These are phyloP conservation scores for Stagonosporopsis cucurbitacearum DNA, from an alignment of 2,329 filamentous ascomycete species.

Conservation along the genomic window DNA sequence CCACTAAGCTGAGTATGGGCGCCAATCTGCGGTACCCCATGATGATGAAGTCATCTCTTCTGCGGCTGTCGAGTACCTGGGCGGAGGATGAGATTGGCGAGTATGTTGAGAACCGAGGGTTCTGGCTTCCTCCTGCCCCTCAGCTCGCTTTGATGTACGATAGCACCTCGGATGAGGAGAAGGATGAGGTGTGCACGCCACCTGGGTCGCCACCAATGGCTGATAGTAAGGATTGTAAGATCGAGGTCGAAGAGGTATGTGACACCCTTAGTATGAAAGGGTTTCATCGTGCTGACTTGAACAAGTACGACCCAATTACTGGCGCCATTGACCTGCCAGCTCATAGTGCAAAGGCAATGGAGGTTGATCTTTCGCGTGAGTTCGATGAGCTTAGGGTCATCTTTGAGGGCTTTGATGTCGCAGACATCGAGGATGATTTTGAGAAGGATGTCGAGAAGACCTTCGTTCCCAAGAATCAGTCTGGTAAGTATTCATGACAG, in stretches of 20 bases:
- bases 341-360: background rate
- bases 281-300: background rate
- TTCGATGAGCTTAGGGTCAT: background rate
- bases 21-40: background rate
- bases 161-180: background rate
- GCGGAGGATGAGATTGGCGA: background rate
- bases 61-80: slow-evolving; percentile 2
- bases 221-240: background rate
- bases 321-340: background rate
- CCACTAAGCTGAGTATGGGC: background rate
- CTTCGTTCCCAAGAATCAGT: no score
- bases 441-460: background rate
- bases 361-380: background rate
- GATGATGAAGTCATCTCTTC: slow-evolving; percentile 1
- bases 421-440: background rate
- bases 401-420: background rate
- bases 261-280: background rate
- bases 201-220: background rate
- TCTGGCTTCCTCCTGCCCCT: background rate
- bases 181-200: slow-evolving; percentile 1
- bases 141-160: background rate
- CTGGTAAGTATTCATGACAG: background rate
- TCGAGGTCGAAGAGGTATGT: background rate
- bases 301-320: background rate
- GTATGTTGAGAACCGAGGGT: background rate